Conservation (phyloP, 371 early-diverging fungal species). For the Vairimorpha ceranae region DNA sequence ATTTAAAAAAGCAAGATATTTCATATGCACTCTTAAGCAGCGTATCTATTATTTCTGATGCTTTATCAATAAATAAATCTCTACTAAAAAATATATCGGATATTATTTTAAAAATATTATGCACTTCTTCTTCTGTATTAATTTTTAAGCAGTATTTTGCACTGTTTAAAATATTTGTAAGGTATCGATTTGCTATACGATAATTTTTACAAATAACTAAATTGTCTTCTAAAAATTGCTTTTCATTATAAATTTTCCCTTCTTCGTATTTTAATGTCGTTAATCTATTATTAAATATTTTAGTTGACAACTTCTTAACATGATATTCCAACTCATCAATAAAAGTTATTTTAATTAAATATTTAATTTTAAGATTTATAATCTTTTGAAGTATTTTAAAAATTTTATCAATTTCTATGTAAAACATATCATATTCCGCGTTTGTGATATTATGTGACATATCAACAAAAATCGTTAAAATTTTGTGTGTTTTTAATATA, state of each 20-base stretch:
- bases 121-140: neutral
- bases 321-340: neutral
- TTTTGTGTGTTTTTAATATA: neutral
- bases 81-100: neutral
- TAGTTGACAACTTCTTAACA: neutral
- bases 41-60: neutral
- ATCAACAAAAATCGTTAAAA: neutral
- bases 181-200: neutral
- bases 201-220: neutral
- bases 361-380: slow-evolving; percentile 1
- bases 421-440: neutral
- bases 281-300: neutral
- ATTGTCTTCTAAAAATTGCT: neutral
- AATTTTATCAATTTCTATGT: neutral
- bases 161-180: neutral
- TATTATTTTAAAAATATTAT: neutral
- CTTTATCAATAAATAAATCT: neutral
- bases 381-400: neutral
- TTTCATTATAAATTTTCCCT: neutral
- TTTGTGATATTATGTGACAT: neutral
- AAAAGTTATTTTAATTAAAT: neutral
- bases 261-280: neutral
- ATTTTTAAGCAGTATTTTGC: neutral
- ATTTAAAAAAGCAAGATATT: no score
- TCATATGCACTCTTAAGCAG: no score